These are phyloP conservation scores for Starmerella apicola DNA, from an alignment of 805 yeast genomes.

Conservation along the genomic window DNA sequence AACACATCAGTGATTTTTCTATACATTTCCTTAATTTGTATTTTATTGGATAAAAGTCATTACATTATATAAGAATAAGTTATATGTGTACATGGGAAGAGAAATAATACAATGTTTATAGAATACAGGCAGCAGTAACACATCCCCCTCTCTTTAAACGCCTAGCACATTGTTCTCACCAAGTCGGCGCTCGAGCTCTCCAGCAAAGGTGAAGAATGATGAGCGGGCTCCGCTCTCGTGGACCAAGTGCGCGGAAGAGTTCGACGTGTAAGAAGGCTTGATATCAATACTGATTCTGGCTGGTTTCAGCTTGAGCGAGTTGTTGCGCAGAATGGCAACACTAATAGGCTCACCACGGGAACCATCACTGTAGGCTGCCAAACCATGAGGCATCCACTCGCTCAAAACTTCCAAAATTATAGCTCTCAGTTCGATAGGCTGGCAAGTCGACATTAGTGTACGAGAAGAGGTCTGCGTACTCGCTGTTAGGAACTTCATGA, in stretches of 20 bases:
- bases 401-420: slow-evolving; percentile 24
- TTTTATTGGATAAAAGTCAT: too few species aligned
- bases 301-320: slow-evolving; percentile 26
- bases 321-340: slow-evolving; percentile 26
- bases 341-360: slow-evolving; percentile 21
- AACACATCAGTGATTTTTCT: too few species aligned
- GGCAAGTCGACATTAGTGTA: slow-evolving; percentile 23
- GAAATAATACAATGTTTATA: background rate
- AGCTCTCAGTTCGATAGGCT: slow-evolving; percentile 23
- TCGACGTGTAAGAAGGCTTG: slow-evolving; percentile 10
- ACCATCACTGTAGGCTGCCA: slow-evolving; percentile 24
- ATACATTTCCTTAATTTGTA: too few species aligned
- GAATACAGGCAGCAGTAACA: too few species aligned
- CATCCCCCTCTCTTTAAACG: too few species aligned
- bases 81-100: background rate
- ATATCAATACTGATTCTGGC: slow-evolving; percentile 24
- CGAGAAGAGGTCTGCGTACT: slow-evolving; percentile 14
- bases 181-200: slow-evolving; percentile 24
- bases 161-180: slow-evolving; percentile 11
- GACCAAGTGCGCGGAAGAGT: slow-evolving; percentile 20
- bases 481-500: slow-evolving; percentile 25
- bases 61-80: too few species aligned
- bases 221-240: slow-evolving; percentile 24
- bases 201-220: slow-evolving; percentile 23
- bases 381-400: slow-evolving; percentile 31